Percentiles rank a stretch among this genome's conserved stretches.
phyloP scores from a whole-genome alignment of 768 basidiomycete genomes.

The Boletus vermiculosoides region DNA sequence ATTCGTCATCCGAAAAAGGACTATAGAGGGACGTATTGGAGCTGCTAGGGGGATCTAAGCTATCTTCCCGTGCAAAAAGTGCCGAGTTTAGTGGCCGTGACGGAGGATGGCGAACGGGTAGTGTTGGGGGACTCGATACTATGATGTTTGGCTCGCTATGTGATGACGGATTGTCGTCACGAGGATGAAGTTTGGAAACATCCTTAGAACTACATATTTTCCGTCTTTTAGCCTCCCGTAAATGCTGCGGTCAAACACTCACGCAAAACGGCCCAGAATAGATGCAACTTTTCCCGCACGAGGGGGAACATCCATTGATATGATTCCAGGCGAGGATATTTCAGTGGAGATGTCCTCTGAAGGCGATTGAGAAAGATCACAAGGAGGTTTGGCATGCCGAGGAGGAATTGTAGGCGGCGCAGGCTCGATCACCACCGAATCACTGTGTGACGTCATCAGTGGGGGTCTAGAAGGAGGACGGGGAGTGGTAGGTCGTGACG shows the following conservation, averaged over 20 bases:
- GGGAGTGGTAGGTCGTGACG: slow-evolving; percentile 20
- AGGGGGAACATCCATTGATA: slow-evolving; percentile 4
- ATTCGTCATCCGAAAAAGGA: slow-evolving; percentile 34
- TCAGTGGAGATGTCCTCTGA: slow-evolving; percentile 5
- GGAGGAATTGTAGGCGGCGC: slow-evolving; percentile 15
- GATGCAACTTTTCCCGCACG: slow-evolving; percentile 36
- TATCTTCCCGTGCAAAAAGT: slow-evolving; percentile 24
- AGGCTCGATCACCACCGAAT: slow-evolving; percentile 13
- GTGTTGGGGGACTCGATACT: slow-evolving; percentile 20
- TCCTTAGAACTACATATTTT: slow-evolving; percentile 19
- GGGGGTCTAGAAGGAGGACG: slow-evolving; percentile 15
- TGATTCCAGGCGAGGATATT: neutral
- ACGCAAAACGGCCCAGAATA: slow-evolving; percentile 36
- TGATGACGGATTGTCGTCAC: slow-evolving; percentile 16
- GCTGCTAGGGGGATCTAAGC: slow-evolving; percentile 17
- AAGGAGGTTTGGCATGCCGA: slow-evolving; percentile 17
- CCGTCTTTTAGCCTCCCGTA: neutral
- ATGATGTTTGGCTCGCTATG: slow-evolving; percentile 28
- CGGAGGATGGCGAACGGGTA: slow-evolving; percentile 21
- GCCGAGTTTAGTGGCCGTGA: slow-evolving; percentile 11
- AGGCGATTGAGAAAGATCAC: slow-evolving; percentile 5
- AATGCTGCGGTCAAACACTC: neutral
- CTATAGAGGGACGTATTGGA: slow-evolving; percentile 25
- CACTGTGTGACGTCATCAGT: slow-evolving; percentile 22
- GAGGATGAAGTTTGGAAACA: slow-evolving; percentile 15